Percentiles rank a stretch among this genome's conserved stretches.
These are phyloP conservation scores for Leccinum huronense DNA, from an alignment of 1,284 basidiomycete species.

Conservation along the genomic window DNA sequence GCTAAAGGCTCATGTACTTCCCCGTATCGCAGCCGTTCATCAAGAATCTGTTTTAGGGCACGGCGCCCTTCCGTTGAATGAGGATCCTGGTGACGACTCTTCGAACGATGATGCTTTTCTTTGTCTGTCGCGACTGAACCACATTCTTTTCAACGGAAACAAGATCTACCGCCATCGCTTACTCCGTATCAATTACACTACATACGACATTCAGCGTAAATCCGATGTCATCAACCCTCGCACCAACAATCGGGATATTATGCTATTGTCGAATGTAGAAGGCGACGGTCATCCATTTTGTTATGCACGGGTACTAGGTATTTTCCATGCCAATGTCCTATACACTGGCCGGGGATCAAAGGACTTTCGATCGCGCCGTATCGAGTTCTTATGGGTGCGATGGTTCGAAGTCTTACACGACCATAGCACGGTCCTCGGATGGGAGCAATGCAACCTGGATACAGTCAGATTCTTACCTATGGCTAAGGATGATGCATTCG, in stretches of 20 bases:
- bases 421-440: neutral
- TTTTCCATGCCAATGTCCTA: neutral
- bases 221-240: too few relatives aligned
- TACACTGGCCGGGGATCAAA: neutral
- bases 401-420: neutral
- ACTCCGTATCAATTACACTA: neutral
- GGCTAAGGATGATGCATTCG: conserved; percentile 4
- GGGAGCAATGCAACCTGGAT: neutral
- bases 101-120: neutral
- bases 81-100: too few relatives aligned
- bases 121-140: neutral
- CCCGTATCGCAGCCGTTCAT: neutral
- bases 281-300: neutral
- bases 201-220: neutral
- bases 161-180: neutral
- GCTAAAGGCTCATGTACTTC: neutral
- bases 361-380: neutral
- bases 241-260: too few relatives aligned
- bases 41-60: neutral
- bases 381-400: neutral
- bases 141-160: neutral
- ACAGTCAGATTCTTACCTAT: conserved; percentile 7
- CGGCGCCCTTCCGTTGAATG: too few relatives aligned
- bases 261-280: too few relatives aligned
- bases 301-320: neutral